phyloP scores from a whole-genome alignment of 2,329 filamentous ascomycete species.

The Aspergillus intermedius region DNA sequence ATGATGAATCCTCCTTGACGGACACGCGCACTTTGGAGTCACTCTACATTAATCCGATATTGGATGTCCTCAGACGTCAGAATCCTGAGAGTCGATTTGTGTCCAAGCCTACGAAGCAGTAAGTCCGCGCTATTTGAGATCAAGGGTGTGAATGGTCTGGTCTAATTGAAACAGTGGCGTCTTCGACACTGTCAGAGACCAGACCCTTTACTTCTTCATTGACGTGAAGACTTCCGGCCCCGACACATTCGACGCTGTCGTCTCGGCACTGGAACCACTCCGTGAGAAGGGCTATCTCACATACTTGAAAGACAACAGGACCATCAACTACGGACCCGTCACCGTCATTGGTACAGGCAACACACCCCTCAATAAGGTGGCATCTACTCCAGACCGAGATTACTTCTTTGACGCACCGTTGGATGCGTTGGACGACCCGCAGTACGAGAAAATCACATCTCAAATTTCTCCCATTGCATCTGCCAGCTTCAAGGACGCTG shows the following conservation, averaged over 20 bases:
- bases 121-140: conserved; percentile 8
- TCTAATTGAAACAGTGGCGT: conserved; percentile 42
- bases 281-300: conserved; percentile 49
- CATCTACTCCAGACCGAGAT: conserved; percentile 40
- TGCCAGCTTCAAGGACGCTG: conserved; percentile 42
- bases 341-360: conserved; percentile 60
- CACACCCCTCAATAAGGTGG: conserved; percentile 45
- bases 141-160: conserved; percentile 1
- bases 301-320: conserved; percentile 42
- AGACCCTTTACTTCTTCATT: conserved; percentile 60
- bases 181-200: conserved; percentile 49
- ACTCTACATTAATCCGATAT: conserved; percentile 55
- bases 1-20: conserved; percentile 49
- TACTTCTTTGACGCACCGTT: conserved; percentile 59
- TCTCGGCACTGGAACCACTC: conserved; percentile 52
- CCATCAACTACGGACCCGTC: conserved; percentile 44
- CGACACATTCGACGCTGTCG: conserved; percentile 51
- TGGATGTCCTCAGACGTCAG: conserved; percentile 49
- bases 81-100: conserved; percentile 51
- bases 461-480: conserved; percentile 50
- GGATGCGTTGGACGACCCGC: conserved; percentile 33
- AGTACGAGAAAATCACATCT: conserved; percentile 41
- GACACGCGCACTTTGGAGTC: conserved; percentile 48
- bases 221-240: conserved; percentile 56
- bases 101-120: conserved; percentile 44